Evolutionary conservation across 495 filamentous ascomycete genomes (phyloP), one percentile per base, ranked within the genome.

Genomic region (Penicillium subrubescens): DNA sequence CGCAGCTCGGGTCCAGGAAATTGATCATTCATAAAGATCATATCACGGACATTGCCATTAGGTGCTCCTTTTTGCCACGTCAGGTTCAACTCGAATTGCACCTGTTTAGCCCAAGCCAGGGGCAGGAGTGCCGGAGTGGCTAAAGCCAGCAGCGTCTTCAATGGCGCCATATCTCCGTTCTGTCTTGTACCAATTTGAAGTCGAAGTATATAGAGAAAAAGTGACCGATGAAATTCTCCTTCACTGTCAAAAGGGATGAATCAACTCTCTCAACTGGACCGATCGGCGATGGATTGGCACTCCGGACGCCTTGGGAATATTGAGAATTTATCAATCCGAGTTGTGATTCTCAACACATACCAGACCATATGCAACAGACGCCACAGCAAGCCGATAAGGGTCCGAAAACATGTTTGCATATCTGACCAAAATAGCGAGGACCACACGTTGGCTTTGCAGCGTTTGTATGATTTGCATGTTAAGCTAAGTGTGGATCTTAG

Each of bases 1-100:
- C 82, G 78, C 34, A 88, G 74, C 31, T 81, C 60, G 1, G 84
- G 86, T 0, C 84, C 86, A 0, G 86, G 86, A 53, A 82, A 87
- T 19, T 84, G 80, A 17, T 82, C 83, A 69, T 88, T 88, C 62
- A 87, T 81, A 35, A 88, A 82, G 7, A 87, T 76, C 51, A 86
- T 77, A 8, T 83, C 67, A 29, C 81, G 66, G 27, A 61, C 46
- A 34, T 73, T 65, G 54, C 82, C 81, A 73, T 82, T 71, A 2
- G 80, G 80, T 0, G 76, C 67, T 25, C 75, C 67, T 5, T 65
- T 69, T 33, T 77, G 75, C 79, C 78, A 81, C 33, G 79, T 82
- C 17, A 82, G 63, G 37, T 70, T 60, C 35, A 75, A 44, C 19
- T 75, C 66, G 31, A 72, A 75, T 15, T 76, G 60, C 15, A 78